phyloP scores from a whole-genome alignment of 768 basidiomycete genomes.

The Psilocybe subaeruginosa region DNA sequence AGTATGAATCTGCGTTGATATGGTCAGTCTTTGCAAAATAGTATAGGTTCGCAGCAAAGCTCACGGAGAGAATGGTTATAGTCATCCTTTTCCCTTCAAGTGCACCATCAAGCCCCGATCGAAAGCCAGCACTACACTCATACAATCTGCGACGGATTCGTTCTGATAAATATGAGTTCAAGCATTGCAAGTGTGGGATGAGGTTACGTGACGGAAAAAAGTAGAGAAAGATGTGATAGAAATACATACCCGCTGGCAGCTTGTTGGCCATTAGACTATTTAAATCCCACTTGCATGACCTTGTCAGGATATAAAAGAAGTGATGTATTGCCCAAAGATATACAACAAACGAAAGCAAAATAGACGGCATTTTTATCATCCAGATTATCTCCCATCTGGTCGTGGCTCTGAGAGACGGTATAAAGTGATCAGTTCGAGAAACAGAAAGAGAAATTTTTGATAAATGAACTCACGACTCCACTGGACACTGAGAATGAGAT shows the following conservation, averaged over 20 bases:
- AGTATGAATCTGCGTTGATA: slow-evolving; percentile 24
- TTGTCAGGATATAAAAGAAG: not conserved
- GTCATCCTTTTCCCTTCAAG: slow-evolving; percentile 29
- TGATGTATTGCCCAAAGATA: slow-evolving; percentile 9
- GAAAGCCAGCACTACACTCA: slow-evolving; percentile 16
- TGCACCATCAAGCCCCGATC: slow-evolving; percentile 32
- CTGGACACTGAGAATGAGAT: slow-evolving; percentile 74
- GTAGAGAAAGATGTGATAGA: not conserved
- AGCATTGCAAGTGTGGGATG: not conserved
- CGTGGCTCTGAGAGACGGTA: slow-evolving; percentile 32
- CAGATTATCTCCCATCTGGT: slow-evolving; percentile 34
- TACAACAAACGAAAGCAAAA: slow-evolving; percentile 11
- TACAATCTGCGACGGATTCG: slow-evolving; percentile 19
- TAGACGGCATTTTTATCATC: not conserved
- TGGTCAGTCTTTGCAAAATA: slow-evolving; percentile 13
- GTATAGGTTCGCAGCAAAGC: not conserved
- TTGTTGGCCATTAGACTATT: no score
- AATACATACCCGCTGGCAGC: no score
- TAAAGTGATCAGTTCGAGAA: not conserved
- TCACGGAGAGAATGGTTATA: slow-evolving; percentile 7
- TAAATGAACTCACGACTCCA: slow-evolving; percentile 57
- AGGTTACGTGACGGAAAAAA: no score
- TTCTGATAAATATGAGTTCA: not conserved
- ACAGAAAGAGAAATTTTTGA: not conserved
- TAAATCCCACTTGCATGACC: no score